Percentiles rank a stretch among this genome's conserved stretches.
Conservation (phyloP, 495 filamentous ascomycete species). For the Penicillium coprophilum region DNA sequence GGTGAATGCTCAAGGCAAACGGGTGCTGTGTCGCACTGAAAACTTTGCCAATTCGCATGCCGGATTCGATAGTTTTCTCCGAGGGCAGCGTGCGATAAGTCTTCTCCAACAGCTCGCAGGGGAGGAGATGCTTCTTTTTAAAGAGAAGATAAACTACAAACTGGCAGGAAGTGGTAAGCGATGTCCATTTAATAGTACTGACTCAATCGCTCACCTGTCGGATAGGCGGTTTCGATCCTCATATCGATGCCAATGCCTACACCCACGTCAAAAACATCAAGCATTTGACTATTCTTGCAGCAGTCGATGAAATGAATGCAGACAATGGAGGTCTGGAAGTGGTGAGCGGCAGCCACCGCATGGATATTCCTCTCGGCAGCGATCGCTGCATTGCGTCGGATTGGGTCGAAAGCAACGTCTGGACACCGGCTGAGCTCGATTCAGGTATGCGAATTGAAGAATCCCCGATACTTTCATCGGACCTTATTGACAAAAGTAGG, state of each 20-base stretch:
- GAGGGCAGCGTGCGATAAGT: slow-evolving; percentile 36
- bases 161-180: slow-evolving; percentile 38
- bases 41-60: slow-evolving; percentile 48
- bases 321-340: slow-evolving; percentile 48
- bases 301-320: slow-evolving; percentile 41
- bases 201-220: not conserved
- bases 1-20: slow-evolving; percentile 40
- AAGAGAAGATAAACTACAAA: slow-evolving; percentile 52
- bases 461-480: not conserved
- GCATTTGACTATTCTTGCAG: slow-evolving; percentile 45
- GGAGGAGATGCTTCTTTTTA: slow-evolving; percentile 50
- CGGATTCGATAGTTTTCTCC: slow-evolving; percentile 41
- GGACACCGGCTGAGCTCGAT: slow-evolving; percentile 41
- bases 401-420: slow-evolving; percentile 42
- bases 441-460: slow-evolving; percentile 26
- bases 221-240: slow-evolving; percentile 42
- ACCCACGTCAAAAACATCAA: slow-evolving; percentile 50
- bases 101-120: slow-evolving; percentile 39
- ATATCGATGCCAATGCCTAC: slow-evolving; percentile 50
- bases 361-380: slow-evolving; percentile 38
- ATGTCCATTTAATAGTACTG: not conserved
- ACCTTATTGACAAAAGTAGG: slow-evolving; percentile 21
- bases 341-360: slow-evolving; percentile 41
- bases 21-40: slow-evolving; percentile 47
- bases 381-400: slow-evolving; percentile 41